phyloP scores from a whole-genome alignment of 441 rosid genomes.

The Populus hybrid region DNA sequence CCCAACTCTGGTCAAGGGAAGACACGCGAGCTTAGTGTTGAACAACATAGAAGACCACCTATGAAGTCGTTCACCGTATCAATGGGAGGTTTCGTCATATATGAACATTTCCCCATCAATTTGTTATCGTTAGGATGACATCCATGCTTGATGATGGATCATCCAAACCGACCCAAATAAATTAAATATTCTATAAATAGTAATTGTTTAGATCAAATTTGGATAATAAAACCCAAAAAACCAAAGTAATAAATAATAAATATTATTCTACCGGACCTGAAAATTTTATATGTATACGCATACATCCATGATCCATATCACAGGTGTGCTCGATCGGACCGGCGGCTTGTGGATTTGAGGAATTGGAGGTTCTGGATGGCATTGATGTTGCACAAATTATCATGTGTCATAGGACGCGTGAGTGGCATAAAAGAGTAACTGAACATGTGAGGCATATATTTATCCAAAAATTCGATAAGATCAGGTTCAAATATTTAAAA shows the following conservation, averaged over 20 bases:
- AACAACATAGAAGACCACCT: not conserved
- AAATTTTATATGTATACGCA: too few relatives aligned
- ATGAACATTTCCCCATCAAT: not conserved
- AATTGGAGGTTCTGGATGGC: conserved; percentile 88
- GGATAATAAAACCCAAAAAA: too few relatives aligned
- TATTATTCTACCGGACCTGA: too few relatives aligned
- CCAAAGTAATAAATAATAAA: too few relatives aligned
- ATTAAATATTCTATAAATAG: too few relatives aligned
- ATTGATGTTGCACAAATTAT: conserved; percentile 92
- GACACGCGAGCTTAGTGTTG: too few relatives aligned
- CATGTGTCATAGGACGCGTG: conserved; percentile 92
- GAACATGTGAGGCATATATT: conserved; percentile 47
- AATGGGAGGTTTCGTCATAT: not conserved
- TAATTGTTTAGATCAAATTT: too few relatives aligned
- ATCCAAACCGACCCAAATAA: too few relatives aligned
- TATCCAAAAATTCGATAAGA: too few relatives aligned
- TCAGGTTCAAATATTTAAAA: too few relatives aligned
- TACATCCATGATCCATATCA: conserved; percentile 1
- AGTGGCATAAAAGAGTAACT: conserved; percentile 82
- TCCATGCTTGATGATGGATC: too few relatives aligned
- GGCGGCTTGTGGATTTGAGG: conserved; percentile 72
- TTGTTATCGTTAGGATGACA: too few relatives aligned
- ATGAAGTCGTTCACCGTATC: not conserved
- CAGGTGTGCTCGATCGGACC: conserved; percentile 93
- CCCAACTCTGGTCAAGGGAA: not conserved